Base-by-base conservation (phyloP, 768 basidiomycete genomes). In the Mycena indigotica region DNA sequence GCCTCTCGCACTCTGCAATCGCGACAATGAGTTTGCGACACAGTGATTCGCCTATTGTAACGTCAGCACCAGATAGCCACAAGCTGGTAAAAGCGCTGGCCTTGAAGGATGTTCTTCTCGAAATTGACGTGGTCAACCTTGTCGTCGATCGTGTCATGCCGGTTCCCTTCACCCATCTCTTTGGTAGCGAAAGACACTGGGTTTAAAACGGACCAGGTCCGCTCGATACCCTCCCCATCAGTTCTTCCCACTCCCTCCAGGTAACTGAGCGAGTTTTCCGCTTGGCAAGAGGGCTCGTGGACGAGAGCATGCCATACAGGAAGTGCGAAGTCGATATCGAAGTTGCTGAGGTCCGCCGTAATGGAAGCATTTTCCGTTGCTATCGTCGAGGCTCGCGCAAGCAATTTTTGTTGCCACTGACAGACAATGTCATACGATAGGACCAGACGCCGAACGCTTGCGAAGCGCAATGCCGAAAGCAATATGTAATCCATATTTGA, bases 161-260 rank as follows among this genome's bases (percentile, higher is more conserved):
- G 55, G 1, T 60, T 46, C 0, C 69, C 68, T 0, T 66, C 63
- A 0, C 67, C 66, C 71, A 72, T 75, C 25, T 75, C 71, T 8
- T 65, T 65, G 0, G 69, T 74, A 26, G 66, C 69, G 3, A 53
- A 55, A 0, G 66, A 63, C 0, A 59, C 55, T 0, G 57, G 52
- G 48, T 75, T 73, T 2, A 67, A 38, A 0, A 44, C 54, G 0
- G 71, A 39, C 76, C 75, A 76, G 0, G 50, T 58, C 0, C 65
- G 52, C 35, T 77, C 74, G 0, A 53, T 45, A 0, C 39, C 54
- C 49, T 56, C 53, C 13, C 55, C 58, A 41, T 61, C 57, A 1
- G 60, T 56, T 15, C 41, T 54, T 5, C 61, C 60, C 13, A 46
- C 52, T 4, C 62, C 59, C 10, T 40, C 40, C 6, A 52, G 30